Evolutionary conservation across 176 grass and related monocot species (phyloP), one percentile per base, ranked within the genome.

Genomic region (Phyllostachys edulis): DNA sequence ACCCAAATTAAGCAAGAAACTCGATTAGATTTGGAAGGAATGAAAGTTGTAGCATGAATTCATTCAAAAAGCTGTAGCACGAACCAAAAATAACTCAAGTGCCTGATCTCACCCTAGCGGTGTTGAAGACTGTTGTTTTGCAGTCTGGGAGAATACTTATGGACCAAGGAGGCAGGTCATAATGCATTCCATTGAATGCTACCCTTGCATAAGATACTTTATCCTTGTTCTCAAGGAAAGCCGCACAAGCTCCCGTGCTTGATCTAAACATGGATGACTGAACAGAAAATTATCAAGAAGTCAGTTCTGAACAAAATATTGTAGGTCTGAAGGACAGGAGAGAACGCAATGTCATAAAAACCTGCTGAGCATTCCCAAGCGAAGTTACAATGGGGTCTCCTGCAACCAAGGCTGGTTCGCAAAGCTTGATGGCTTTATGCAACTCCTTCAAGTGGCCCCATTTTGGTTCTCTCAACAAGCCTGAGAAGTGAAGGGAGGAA

Each of bases 361-460:
- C 93, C 88, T 96, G 85, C 82, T 99, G 96, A 66, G 82, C 78
- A 63, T 73, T 89, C 57, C 96, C 93, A 49, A 99, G 91, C 56
- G 88, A 92, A 49, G 89, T 87, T 78, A 96, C 78, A 72, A 92
- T 75, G 29, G 93, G 93, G 44, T 99, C 93, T 81, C 87, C 93
- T 60, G 83, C 84, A 77, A 93, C 81, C 84, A 99, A 80, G 52
- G 93, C 89, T 75, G 93, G 80, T 89, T 99, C 96, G 9, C 93
- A 99, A 80, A 99, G 84, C 74, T 99, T 99, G 70, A 99, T 96
- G 59, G 93, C 93, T 77, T 87, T 90, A 82, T 99, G 96, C 75
- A 99, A 87, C 75, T 99, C 93, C 74, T 81, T 99, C 76, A 99
- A 88, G 87, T 99, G 96, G 61, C 93, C 89, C 96, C 96, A 99